phyloP scores from a whole-genome alignment of 176 grass and related monocot species.

The Carex littledalei region DNA sequence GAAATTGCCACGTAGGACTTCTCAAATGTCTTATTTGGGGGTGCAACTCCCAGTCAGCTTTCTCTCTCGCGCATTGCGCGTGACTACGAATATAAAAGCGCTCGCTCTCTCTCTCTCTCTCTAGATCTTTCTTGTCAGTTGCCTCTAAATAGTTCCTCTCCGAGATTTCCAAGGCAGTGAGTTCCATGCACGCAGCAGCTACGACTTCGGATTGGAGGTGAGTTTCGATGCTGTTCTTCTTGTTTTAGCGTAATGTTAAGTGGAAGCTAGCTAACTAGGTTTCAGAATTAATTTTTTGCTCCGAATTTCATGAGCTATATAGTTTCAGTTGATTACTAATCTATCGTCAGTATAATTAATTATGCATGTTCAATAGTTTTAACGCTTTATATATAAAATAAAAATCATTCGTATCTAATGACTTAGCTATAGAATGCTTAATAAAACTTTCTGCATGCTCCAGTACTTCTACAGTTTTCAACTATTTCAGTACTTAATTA shows the following conservation, averaged over 20 bases:
- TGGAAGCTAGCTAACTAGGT: background rate
- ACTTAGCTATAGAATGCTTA: background rate
- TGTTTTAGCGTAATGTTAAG: background rate
- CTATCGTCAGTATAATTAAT: background rate
- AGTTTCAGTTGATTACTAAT: background rate
- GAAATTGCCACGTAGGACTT: background rate
- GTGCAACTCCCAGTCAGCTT: slow-evolving; percentile 22
- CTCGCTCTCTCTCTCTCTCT: background rate
- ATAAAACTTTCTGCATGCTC: background rate
- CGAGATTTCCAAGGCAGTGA: background rate
- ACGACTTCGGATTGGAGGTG: background rate
- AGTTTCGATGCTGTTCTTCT: background rate
- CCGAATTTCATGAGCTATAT: background rate
- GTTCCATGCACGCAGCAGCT: background rate
- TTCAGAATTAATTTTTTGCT: background rate
- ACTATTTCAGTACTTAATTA: background rate
- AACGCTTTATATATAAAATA: background rate
- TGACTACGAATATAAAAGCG: slow-evolving; percentile 12
- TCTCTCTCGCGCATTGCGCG: background rate
- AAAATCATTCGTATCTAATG: background rate
- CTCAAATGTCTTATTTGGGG: slow-evolving; percentile 5
- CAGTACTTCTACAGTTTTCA: background rate
- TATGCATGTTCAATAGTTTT: background rate
- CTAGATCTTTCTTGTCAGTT: background rate
- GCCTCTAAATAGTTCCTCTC: background rate